Percentiles rank a stretch among this genome's conserved stretches.
Conservation (phyloP, 768 basidiomycete genomes). For the Serendipita indica region DNA sequence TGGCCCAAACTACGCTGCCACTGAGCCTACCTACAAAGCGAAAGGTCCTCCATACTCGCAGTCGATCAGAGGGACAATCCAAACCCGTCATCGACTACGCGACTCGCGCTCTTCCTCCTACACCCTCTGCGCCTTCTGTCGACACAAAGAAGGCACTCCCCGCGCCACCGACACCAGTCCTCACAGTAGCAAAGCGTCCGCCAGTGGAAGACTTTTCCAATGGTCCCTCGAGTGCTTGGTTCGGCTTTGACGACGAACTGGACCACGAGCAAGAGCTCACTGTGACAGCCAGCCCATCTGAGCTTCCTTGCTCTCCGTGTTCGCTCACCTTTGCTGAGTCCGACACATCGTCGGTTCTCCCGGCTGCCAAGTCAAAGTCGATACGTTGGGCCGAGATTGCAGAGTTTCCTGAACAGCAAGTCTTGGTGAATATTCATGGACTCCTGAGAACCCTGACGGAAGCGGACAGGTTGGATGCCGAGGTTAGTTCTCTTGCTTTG, state of each 20-base stretch:
- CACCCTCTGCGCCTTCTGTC: background rate
- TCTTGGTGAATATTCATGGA: slow-evolving; percentile 4
- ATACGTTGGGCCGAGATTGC: slow-evolving; percentile 2
- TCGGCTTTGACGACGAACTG: too few relatives aligned
- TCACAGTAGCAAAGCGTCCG: too few relatives aligned
- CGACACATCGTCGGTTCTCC: background rate
- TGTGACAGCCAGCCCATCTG: too few relatives aligned
- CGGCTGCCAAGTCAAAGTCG: background rate
- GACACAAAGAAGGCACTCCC: too few relatives aligned
- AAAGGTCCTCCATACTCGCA: background rate
- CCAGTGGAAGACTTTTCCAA: too few relatives aligned
- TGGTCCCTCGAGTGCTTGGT: too few relatives aligned
- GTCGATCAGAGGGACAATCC: background rate
- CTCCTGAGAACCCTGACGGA: background rate
- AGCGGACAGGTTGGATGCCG: background rate
- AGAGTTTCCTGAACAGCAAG: slow-evolving; percentile 1
- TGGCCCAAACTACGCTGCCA: too few relatives aligned
- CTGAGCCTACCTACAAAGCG: too few relatives aligned
- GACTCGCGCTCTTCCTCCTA: background rate
- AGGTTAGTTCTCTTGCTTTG: background rate
- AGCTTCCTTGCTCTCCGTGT: too few relatives aligned
- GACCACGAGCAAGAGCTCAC: background rate
- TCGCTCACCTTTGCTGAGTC: background rate
- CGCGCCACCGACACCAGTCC: background rate
- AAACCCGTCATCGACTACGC: background rate